Evolutionary conservation across 2,329 filamentous ascomycete species (phyloP), one percentile per base, ranked within the genome.

Genomic region (Talaromyces sp.): DNA sequence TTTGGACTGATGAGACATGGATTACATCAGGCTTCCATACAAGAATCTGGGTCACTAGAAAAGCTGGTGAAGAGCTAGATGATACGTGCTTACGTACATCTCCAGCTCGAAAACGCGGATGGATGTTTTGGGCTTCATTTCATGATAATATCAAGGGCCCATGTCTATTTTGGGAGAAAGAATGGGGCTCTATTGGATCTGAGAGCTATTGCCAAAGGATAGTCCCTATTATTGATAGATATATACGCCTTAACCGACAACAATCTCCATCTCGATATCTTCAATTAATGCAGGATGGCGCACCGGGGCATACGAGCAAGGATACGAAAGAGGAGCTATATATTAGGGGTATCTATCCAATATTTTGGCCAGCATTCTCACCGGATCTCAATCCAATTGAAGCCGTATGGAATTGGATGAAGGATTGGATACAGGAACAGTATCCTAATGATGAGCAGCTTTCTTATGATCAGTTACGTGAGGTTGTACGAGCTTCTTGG

Each of bases 1-100:
- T 41, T 58, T 58, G 6, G 54, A 58, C 35, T 61, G 39, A 68
- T 65, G 17, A 67, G 43, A 67, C 13, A 22, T 68, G 56, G 64
- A 31, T 68, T 43, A 67, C 43, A 9, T 67, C 43, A 66, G 66
- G 64, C 7, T 58, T 68, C 60, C 47, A 66, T 62, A 65, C 15
- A 25, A 47, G 49, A 62, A 65, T 65, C 27, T 68, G 31, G 19
- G 59, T 68, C 1, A 68, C 47, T 47, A 37, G 60, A 17, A 65
- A 68, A 35, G 37, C 60, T 33, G 59, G 65, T 19, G 59, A 68
- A 63, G 65, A 68, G 22, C 39, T 68, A 61, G 52, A 68, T 43
- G 0, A 0, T 47, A 47, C 10, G 2, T 47, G 10, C 3, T 13
- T 47, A 25, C 19, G 1, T 25, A 3, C 0, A 47, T 4, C 9